Evolutionary conservation across 306 rosid genomes (phyloP).

Genomic region (Cicer yamashitae): DNA sequence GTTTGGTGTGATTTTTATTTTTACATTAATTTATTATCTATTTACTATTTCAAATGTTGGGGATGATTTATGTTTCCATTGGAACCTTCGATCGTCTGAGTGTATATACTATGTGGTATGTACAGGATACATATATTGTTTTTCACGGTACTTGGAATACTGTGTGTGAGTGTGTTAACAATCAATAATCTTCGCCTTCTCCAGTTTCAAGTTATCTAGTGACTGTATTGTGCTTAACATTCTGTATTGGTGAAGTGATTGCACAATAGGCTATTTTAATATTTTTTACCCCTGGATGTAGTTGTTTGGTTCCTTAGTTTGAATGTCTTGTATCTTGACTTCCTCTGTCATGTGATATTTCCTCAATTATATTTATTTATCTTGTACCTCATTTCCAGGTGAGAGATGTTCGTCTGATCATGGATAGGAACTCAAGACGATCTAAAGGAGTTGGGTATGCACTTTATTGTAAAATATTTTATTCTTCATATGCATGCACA

Average conservation of each 20-base stretch:
- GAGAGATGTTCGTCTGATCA: conserved; percentile 97
- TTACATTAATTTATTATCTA: not conserved
- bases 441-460: conserved; percentile 99
- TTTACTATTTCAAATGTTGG: conserved; percentile 30
- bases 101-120: not conserved
- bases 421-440: conserved; percentile 99
- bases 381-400: conserved; percentile 63
- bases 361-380: conserved; percentile 17
- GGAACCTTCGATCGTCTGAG: not conserved
- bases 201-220: conserved; percentile 50
- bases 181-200: conserved; percentile 40
- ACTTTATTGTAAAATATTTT: conserved; percentile 42
- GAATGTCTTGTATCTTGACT: conserved; percentile 21
- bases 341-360: conserved; percentile 22
- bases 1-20: not conserved
- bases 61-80: conserved; percentile 32
- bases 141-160: not conserved
- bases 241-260: conserved; percentile 59
- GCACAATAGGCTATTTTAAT: conserved; percentile 45
- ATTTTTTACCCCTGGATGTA: conserved; percentile 42
- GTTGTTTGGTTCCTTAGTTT: conserved; percentile 40
- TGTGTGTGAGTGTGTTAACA: conserved; percentile 24
- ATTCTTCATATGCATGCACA: conserved; percentile 56
- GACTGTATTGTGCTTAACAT: conserved; percentile 57
- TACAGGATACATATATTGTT: not conserved